Evolutionary conservation across 2,329 filamentous ascomycete species (phyloP).

Genomic region (Fusarium anguioides): DNA sequence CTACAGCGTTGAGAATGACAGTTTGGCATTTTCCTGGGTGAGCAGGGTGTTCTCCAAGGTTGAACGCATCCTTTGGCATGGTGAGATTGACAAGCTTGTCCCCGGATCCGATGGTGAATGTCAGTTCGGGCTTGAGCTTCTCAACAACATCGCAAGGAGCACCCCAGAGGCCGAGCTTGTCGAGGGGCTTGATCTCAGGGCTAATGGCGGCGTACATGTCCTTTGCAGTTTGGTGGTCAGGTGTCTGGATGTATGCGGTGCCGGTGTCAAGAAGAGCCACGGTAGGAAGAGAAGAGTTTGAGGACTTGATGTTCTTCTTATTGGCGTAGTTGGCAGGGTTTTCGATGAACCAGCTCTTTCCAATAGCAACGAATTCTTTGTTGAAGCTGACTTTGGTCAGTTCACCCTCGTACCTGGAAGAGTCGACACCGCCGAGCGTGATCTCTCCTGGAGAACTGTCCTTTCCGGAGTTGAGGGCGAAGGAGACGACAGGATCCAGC

Average conservation of each 20-base stretch:
- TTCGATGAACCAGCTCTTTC: background rate
- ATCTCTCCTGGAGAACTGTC: background rate
- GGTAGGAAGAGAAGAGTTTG: background rate
- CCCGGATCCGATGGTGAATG: background rate
- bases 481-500: background rate
- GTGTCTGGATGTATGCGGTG: background rate
- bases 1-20: conserved; percentile 43
- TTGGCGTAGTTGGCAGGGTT: background rate
- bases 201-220: background rate
- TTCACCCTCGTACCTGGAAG: background rate
- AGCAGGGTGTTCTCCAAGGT: background rate
- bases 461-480: background rate
- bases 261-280: background rate
- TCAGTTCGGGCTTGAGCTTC: background rate
- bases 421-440: background rate
- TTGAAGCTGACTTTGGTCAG: background rate
- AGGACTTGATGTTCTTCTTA: background rate
- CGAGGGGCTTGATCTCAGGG: background rate
- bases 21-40: conserved; percentile 46
- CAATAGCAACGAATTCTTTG: background rate
- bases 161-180: background rate
- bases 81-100: background rate
- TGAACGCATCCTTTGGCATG: background rate
- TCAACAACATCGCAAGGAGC: background rate
- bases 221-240: background rate